Evolutionary conservation across 1,284 basidiomycete genomes (phyloP).

Genomic region (Pterula multifida): DNA sequence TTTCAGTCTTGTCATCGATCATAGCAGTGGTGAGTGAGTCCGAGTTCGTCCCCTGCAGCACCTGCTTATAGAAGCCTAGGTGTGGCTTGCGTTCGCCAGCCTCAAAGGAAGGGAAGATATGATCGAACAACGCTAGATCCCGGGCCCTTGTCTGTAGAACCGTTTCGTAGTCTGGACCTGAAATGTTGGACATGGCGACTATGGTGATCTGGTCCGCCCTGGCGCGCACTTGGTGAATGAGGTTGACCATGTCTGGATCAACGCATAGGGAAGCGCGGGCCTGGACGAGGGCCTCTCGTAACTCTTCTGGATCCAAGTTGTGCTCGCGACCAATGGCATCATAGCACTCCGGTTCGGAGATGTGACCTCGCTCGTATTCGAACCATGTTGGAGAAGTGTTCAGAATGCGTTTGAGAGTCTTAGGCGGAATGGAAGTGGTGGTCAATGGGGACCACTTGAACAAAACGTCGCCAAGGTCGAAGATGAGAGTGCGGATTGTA

Average conservation of each 20-base stretch:
- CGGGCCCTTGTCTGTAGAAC: constrained; percentile 30
- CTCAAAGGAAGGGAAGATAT: constrained; percentile 35
- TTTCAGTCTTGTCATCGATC: constrained; percentile 50
- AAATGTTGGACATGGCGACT: constrained; percentile 52
- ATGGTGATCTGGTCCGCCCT: constrained; percentile 26
- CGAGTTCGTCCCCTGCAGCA: constrained; percentile 27
- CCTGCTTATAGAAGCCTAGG: constrained; percentile 39
- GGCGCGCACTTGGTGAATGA: constrained; percentile 34
- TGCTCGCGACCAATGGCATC: constrained; percentile 28
- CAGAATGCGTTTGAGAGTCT: constrained; percentile 31
- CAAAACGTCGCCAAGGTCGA: constrained; percentile 46
- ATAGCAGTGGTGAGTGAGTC: constrained; percentile 35
- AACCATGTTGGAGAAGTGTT: constrained; percentile 35
- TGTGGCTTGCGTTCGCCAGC: constrained; percentile 43
- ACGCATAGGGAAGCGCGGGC: constrained; percentile 34
- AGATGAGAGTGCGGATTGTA: constrained; percentile 25
- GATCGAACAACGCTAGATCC: constrained; percentile 43
- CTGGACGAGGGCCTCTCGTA: constrained; percentile 29
- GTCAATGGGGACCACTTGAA: constrained; percentile 43
- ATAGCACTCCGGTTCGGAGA: constrained; percentile 37
- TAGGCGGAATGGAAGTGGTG: constrained; percentile 31
- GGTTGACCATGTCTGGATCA: constrained; percentile 29
- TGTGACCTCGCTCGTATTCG: constrained; percentile 39
- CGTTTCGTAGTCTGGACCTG: constrained; percentile 33
- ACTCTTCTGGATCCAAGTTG: constrained; percentile 23